Conservation (phyloP, 306 rosid genomes). For the Vachellia collinsii region DNA sequence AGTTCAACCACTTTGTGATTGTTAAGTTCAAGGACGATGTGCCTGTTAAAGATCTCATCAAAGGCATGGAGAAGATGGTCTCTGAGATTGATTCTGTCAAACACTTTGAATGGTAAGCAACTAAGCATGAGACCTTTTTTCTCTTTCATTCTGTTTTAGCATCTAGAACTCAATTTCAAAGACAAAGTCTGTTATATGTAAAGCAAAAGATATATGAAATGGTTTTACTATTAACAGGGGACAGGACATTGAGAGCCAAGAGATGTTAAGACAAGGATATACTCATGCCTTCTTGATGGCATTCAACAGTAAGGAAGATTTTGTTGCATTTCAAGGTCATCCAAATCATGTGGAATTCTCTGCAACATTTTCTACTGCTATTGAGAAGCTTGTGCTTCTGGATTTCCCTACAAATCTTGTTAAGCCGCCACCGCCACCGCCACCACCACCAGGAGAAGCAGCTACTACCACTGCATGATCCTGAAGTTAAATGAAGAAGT, state of each 20-base stretch:
- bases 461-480: slow-evolving; percentile 23
- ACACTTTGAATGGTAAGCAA: slow-evolving; percentile 75
- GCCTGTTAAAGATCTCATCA: slow-evolving; percentile 59
- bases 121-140: background rate
- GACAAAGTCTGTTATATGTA: too few relatives aligned
- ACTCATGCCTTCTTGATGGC: slow-evolving; percentile 87
- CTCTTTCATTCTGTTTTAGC: background rate
- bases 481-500: slow-evolving; percentile 16
- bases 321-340: slow-evolving; percentile 56
- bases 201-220: background rate
- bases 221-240: slow-evolving; percentile 54
- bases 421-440: slow-evolving; percentile 47
- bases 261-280: slow-evolving; percentile 78
- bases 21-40: slow-evolving; percentile 82
- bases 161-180: background rate
- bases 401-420: slow-evolving; percentile 74
- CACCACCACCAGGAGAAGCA: background rate
- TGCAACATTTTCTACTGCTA: slow-evolving; percentile 66
- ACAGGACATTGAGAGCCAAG: slow-evolving; percentile 71
- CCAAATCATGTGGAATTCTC: slow-evolving; percentile 79
- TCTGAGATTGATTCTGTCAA: slow-evolving; percentile 65
- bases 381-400: slow-evolving; percentile 82
- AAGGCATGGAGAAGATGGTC: slow-evolving; percentile 67
- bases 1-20: slow-evolving; percentile 78
- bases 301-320: slow-evolving; percentile 77